These are phyloP conservation scores for Fusarium sp. DNA, from an alignment of 2,329 filamentous ascomycete species.

Conservation along the genomic window DNA sequence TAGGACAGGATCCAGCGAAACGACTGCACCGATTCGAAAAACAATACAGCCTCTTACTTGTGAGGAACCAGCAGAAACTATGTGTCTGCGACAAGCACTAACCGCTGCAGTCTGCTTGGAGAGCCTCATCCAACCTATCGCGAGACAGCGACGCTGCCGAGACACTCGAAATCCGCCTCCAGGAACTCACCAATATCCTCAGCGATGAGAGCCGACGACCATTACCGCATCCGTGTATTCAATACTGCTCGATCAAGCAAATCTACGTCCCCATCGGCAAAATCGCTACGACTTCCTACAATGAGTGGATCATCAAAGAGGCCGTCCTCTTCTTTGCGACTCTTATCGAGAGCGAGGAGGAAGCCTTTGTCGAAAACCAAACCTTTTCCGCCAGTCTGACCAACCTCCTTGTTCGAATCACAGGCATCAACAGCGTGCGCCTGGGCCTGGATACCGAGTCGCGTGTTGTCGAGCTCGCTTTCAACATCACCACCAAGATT, in stretches of 20 bases:
- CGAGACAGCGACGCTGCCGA: constrained; percentile 72
- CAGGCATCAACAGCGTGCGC: constrained; percentile 78
- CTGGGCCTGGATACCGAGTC: constrained; percentile 85
- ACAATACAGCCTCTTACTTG: constrained; percentile 73
- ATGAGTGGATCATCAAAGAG: constrained; percentile 87
- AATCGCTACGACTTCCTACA: constrained; percentile 85
- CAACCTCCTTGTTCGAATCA: constrained; percentile 84
- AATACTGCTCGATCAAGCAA: constrained; percentile 86
- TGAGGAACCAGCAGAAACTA: constrained; percentile 52
- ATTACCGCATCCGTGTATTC: constrained; percentile 90
- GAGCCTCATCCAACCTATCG: constrained; percentile 70
- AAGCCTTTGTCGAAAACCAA: constrained; percentile 89
- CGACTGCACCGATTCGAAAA: constrained; percentile 76
- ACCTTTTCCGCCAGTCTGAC: constrained; percentile 89
- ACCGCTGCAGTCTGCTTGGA: constrained; percentile 65
- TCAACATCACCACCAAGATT: constrained; percentile 97
- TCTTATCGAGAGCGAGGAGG: constrained; percentile 95
- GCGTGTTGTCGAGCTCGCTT: constrained; percentile 90
- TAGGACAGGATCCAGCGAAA: constrained; percentile 72
- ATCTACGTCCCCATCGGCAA: constrained; percentile 91
- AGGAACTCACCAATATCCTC: constrained; percentile 78
- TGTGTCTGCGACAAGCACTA: constrained; percentile 17
- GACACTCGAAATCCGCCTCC: constrained; percentile 71
- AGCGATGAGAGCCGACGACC: constrained; percentile 90
- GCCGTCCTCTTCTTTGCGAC: constrained; percentile 89